Percentiles rank a stretch among this genome's conserved stretches.
Evolutionary conservation across 768 basidiomycete genomes (phyloP).

Genomic region (Mycena leptocephala): DNA sequence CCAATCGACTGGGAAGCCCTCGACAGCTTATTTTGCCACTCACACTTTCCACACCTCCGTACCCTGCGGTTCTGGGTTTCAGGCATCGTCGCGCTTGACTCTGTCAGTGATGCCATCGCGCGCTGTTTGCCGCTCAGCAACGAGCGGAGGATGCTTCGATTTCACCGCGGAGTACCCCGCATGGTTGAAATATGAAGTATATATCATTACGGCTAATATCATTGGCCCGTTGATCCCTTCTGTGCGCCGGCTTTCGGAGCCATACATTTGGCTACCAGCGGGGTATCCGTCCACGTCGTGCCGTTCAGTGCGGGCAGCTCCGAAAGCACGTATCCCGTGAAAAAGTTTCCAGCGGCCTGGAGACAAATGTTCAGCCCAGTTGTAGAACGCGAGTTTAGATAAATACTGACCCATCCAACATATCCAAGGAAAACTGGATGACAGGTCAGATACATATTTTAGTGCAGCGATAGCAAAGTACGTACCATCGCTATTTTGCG

Average conservation of each 20-base stretch:
- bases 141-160: slow-evolving; percentile 16
- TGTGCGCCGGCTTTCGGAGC: slow-evolving; percentile 42
- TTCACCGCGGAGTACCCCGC: slow-evolving; percentile 19
- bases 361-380: neutral
- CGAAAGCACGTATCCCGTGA: slow-evolving; percentile 55
- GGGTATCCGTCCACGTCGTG: slow-evolving; percentile 58
- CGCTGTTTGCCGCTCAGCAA: slow-evolving; percentile 20
- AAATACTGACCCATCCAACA: slow-evolving; percentile 60
- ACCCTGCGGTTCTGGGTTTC: slow-evolving; percentile 29
- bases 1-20: slow-evolving; percentile 34
- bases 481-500: slow-evolving; percentile 65
- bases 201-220: neutral
- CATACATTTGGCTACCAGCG: slow-evolving; percentile 57
- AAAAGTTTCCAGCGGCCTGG: slow-evolving; percentile 70
- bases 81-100: slow-evolving; percentile 12
- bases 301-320: slow-evolving; percentile 50
- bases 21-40: slow-evolving; percentile 31
- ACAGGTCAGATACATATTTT: neutral
- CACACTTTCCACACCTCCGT: slow-evolving; percentile 5
- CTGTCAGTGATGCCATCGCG: neutral
- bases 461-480: neutral
- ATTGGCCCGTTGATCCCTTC: slow-evolving; percentile 34
- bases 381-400: neutral
- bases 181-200: neutral
- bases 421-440: slow-evolving; percentile 67